phyloP scores from a whole-genome alignment of 345 rosid genomes.

The Eucalyptus cladocalyx region DNA sequence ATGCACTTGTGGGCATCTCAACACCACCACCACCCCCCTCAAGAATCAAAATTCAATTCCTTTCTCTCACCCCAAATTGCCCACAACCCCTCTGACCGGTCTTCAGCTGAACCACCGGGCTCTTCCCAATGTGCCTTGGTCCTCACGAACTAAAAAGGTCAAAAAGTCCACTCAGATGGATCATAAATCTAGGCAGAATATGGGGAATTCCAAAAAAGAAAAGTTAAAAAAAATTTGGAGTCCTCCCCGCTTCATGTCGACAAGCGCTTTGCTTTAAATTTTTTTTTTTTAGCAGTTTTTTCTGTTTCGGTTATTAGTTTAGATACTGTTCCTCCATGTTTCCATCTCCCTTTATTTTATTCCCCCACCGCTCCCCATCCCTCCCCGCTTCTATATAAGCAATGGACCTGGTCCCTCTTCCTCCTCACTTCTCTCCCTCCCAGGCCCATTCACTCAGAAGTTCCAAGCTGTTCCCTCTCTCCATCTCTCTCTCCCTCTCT shows the following conservation, averaged over 20 bases:
- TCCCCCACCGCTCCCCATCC: background rate
- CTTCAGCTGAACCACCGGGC: background rate
- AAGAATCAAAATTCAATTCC: background rate
- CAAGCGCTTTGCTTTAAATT: background rate
- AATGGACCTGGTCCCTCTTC: background rate
- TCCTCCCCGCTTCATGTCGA: background rate
- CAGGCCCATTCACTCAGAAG: background rate
- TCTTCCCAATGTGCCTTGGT: background rate
- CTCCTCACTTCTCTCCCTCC: background rate
- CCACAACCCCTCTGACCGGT: background rate
- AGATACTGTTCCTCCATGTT: background rate
- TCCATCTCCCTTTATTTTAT: background rate
- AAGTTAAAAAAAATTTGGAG: background rate
- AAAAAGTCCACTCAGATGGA: background rate
- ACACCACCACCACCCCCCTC: background rate
- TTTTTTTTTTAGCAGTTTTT: background rate
- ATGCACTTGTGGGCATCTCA: background rate
- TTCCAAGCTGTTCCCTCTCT: background rate
- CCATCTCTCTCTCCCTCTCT: background rate
- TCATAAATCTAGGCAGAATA: background rate
- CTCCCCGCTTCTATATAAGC: conserved; percentile 13
- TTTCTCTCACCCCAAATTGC: background rate
- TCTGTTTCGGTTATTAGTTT: conserved; percentile 9
- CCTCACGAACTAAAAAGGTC: background rate
- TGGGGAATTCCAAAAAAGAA: background rate